Percentiles rank a stretch among this genome's conserved stretches.
Evolutionary conservation across 768 basidiomycete species (phyloP).

Genomic region (Gymnopilus dilepis): DNA sequence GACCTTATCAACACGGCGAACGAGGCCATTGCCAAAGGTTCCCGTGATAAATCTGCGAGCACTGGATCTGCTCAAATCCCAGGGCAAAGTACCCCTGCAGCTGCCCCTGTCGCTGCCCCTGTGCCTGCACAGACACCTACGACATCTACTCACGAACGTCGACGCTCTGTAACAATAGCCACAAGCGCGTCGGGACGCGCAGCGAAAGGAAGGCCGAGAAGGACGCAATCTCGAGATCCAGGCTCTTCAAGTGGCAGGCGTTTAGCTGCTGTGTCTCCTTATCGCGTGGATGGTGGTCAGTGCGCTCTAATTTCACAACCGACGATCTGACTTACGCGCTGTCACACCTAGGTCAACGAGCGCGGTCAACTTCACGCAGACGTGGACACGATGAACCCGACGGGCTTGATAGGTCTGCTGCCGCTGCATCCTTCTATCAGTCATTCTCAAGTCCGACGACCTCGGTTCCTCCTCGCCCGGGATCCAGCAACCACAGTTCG

Average conservation of each 20-base stretch:
- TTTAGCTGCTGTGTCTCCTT: constrained; percentile 63
- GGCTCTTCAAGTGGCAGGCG: constrained; percentile 53
- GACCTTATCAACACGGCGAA: constrained; percentile 73
- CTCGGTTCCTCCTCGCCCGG: constrained; percentile 33
- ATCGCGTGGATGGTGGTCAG: constrained; percentile 66
- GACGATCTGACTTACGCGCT: constrained; percentile 10
- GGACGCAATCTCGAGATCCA: constrained; percentile 66
- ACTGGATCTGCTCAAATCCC: constrained; percentile 29
- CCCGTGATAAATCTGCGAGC: constrained; percentile 30
- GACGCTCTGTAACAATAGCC: constrained; percentile 61
- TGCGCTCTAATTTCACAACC: not conserved
- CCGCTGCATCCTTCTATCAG: constrained; percentile 51
- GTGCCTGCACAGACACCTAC: constrained; percentile 24
- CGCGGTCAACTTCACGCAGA: constrained; percentile 77
- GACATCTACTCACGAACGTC: constrained; percentile 51
- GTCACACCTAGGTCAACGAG: constrained; percentile 52
- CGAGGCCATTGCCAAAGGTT: constrained; percentile 60
- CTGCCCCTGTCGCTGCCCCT: constrained; percentile 4
- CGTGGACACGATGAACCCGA: constrained; percentile 74
- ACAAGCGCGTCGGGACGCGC: constrained; percentile 45
- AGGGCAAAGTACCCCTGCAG: not conserved
- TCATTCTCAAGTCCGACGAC: constrained; percentile 61
- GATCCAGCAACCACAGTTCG: constrained; percentile 72
- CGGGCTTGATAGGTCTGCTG: constrained; percentile 46
- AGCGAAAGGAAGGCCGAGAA: constrained; percentile 55